Conservation (phyloP, 1,284 basidiomycete genomes). For the Cryptococcus sp. region DNA sequence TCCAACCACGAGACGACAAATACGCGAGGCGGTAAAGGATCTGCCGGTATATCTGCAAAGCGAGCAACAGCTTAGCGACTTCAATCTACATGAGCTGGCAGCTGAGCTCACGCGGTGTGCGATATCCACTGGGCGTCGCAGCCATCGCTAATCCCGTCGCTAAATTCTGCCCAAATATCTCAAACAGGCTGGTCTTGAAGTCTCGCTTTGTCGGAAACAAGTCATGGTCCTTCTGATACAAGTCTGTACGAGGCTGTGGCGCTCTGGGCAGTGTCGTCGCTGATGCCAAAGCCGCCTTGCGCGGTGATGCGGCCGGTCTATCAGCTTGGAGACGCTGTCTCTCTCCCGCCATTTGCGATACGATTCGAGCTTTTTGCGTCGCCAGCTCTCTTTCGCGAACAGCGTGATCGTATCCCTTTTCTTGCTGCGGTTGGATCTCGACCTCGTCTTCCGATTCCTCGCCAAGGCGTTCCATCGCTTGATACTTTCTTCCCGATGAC, state of each 20-base stretch:
- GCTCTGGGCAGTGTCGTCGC: conserved; percentile 25
- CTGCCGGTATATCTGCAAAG: conserved; percentile 32
- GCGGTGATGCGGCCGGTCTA: conserved; percentile 10
- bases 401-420: conserved; percentile 28
- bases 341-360: conserved; percentile 74
- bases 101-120: conserved; percentile 59
- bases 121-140: conserved; percentile 63
- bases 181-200: conserved; percentile 47
- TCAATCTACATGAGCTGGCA: not conserved
- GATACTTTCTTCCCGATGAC: conserved; percentile 25
- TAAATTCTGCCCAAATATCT: conserved; percentile 64
- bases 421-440: conserved; percentile 43
- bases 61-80: not conserved
- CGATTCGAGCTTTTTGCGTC: conserved; percentile 82
- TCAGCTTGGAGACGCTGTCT: conserved; percentile 16
- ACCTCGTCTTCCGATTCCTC: conserved; percentile 59
- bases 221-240: conserved; percentile 35
- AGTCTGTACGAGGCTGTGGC: conserved; percentile 5
- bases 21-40: conserved; percentile 69
- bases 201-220: conserved; percentile 19
- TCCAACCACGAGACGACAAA: conserved; percentile 98
- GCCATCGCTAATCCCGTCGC: conserved; percentile 68
- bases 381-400: conserved; percentile 59
- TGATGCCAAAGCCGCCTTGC: conserved; percentile 18
- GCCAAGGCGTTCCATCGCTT: conserved; percentile 59